Percentiles rank a stretch among this genome's conserved stretches.
These are phyloP conservation scores for Auriscalpium microsporum DNA, from an alignment of 768 basidiomycete genomes.

Conservation along the genomic window DNA sequence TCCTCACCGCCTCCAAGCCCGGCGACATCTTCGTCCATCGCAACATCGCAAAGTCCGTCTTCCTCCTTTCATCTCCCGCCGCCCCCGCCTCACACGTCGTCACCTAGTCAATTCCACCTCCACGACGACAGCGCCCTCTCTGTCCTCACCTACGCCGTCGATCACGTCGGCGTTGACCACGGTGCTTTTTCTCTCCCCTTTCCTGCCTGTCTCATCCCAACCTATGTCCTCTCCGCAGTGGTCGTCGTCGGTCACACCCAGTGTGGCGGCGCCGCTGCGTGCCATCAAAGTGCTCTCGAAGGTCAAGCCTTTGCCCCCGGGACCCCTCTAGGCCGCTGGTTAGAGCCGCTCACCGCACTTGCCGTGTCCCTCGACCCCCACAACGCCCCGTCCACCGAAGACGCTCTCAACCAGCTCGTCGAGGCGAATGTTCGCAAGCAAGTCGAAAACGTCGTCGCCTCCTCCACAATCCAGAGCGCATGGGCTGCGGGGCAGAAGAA, in stretches of 20 bases:
- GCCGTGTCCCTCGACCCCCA: conserved; percentile 39
- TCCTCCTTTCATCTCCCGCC: background rate
- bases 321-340: conserved; percentile 59
- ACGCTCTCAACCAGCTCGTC: conserved; percentile 22
- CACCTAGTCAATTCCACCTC: conserved; percentile 57
- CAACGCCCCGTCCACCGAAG: conserved; percentile 23
- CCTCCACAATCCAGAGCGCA: conserved; percentile 17
- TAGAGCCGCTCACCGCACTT: conserved; percentile 55
- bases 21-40: conserved; percentile 81
- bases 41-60: conserved; percentile 77
- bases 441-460: conserved; percentile 20
- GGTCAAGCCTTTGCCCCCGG: conserved; percentile 19
- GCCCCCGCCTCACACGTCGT: background rate
- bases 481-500: conserved; percentile 27
- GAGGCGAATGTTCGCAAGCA: conserved; percentile 17
- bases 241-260: conserved; percentile 76
- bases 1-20: conserved; percentile 58
- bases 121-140: conserved; percentile 66
- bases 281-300: conserved; percentile 36
- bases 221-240: conserved; percentile 34
- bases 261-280: conserved; percentile 70
- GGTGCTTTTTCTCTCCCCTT: conserved; percentile 40
- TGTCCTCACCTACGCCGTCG: conserved; percentile 68
- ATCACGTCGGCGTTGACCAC: conserved; percentile 64
- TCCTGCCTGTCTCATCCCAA: conserved; percentile 15